These are phyloP conservation scores for Canariomyces notabilis DNA, from an alignment of 2,329 filamentous ascomycete species.

Conservation along the genomic window DNA sequence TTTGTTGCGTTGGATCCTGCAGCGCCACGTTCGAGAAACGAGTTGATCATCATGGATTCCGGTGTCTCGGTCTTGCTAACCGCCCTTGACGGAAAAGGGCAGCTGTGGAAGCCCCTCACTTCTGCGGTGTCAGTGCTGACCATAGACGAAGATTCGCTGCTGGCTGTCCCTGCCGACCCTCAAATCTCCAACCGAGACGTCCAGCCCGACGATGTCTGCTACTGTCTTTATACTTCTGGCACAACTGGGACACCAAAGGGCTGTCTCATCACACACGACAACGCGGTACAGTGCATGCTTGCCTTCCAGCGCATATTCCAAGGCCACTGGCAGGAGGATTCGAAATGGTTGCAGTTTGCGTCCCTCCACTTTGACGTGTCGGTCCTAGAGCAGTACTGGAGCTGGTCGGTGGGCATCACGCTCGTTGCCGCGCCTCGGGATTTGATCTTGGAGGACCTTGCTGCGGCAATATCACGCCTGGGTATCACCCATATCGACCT, in stretches of 20 bases:
- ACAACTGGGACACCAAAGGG: constrained; percentile 85
- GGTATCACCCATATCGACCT: constrained; percentile 86
- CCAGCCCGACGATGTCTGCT: constrained; percentile 57
- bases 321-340: constrained; percentile 66
- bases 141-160: constrained; percentile 32
- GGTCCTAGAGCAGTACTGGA: constrained; percentile 92
- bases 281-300: constrained; percentile 83
- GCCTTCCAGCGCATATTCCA: constrained; percentile 76
- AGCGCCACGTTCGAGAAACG: constrained; percentile 66
- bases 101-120: constrained; percentile 32
- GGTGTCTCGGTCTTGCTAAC: constrained; percentile 59
- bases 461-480: constrained; percentile 64
- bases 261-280: constrained; percentile 83
- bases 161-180: constrained; percentile 12
- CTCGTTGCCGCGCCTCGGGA: constrained; percentile 79
- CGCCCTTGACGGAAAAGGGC: constrained; percentile 28
- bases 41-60: constrained; percentile 75
- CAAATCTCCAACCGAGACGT: constrained; percentile 32
- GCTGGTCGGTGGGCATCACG: constrained; percentile 84
- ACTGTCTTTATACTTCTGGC: constrained; percentile 82
- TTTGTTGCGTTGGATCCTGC: constrained; percentile 76
- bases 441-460: constrained; percentile 77
- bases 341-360: constrained; percentile 87
- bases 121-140: constrained; percentile 33
- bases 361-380: constrained; percentile 94